Evolutionary conservation across 257 asterid species (phyloP), one percentile per base, ranked within the genome.

Genomic region (Agastache rugosa): DNA sequence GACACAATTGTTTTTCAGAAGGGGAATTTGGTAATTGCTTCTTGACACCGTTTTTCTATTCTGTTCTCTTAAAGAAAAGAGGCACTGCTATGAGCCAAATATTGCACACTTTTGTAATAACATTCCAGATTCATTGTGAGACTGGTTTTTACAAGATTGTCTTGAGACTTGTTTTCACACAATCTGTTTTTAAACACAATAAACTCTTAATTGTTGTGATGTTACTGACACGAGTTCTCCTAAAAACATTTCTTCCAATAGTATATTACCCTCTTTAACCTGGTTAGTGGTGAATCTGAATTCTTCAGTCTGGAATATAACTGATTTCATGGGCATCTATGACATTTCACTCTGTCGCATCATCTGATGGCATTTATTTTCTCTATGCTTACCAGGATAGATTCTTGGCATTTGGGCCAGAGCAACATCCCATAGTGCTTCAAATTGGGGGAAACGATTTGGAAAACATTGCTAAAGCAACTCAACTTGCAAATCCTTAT

Each of bases 371-470:
- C 48, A 62, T 78, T 69, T 68, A 41, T 71, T 66, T 71, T 79
- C 78, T 73, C 71, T 50, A 69, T 59, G 27, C 72, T 79, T 80
- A 70, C 66, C 97, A 94, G 98, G 97, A 94, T 77, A 83, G 84
- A 77, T 94, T 86, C 78, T 87, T 94, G 91, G 96, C 87, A 54
- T 94, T 82, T 87, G 89, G 93, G 70, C 92, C 86, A 3, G 97
- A 92, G 81, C 97, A 94, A 73, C 98, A 94, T 80, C 98, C 98
- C 47, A 90, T 94, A 80, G 96, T 86, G 74, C 98, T 94, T 82
- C 98, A 94, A 75, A 88, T 94, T 70, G 98, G 98, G 61, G 97
- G 97, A 80, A 92, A 80, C 79, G 91, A 94, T 83, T 81, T 94
- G 88, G 86, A 84, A 60, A 94, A 90, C 85, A 75, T 94, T 71